Conservation (phyloP, 2,329 filamentous ascomycete species). For the Exophiala sp. region DNA sequence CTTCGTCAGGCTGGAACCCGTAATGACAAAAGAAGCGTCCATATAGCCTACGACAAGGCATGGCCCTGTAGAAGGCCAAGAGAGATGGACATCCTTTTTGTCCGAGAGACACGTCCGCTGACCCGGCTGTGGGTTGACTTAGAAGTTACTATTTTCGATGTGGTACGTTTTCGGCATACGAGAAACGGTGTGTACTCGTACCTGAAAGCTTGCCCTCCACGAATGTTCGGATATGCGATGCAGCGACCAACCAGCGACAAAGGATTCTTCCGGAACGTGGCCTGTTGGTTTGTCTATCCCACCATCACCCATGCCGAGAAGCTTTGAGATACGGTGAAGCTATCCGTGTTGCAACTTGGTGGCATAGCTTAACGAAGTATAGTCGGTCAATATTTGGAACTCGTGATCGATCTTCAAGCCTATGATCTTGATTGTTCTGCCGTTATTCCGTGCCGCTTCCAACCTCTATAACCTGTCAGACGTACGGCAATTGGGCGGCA, state of each 20-base stretch:
- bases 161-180: not conserved
- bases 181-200: no score
- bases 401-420: constrained; percentile 16
- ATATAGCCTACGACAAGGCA: not conserved
- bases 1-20: not conserved
- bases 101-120: not conserved
- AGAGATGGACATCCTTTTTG: not conserved
- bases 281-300: constrained; percentile 1
- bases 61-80: not conserved
- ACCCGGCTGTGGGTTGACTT: not conserved
- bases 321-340: not conserved
- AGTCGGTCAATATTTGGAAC: constrained; percentile 19
- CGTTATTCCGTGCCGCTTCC: constrained; percentile 2
- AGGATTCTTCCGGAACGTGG: not conserved
- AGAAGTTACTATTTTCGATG: not conserved
- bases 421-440: constrained; percentile 1
- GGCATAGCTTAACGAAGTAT: not conserved
- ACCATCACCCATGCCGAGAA: not conserved
- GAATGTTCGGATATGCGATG: not conserved
- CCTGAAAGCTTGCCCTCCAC: not conserved
- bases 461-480: constrained; percentile 10
- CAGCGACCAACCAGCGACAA: not conserved
- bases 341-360: not conserved
- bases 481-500: not conserved
- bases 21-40: not conserved